Conservation (phyloP, 768 basidiomycete species). For the Austroboletus festivus region DNA sequence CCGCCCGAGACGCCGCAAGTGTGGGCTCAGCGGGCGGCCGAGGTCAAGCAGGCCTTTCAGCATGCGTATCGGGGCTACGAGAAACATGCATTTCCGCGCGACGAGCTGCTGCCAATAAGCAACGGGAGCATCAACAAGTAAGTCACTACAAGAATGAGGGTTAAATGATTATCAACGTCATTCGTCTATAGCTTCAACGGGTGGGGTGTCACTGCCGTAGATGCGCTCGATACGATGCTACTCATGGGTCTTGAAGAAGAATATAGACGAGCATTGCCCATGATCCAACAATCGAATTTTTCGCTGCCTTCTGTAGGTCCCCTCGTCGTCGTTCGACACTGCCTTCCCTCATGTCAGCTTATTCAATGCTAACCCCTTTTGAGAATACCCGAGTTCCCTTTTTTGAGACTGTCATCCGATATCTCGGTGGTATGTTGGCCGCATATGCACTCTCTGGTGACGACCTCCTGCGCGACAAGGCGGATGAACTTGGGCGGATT, state of each 20-base stretch:
- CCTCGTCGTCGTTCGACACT: too few relatives aligned
- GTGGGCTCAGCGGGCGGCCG: slow-evolving; percentile 52
- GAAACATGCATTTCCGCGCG: slow-evolving; percentile 55
- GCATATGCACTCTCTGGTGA: slow-evolving; percentile 76
- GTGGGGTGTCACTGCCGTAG: slow-evolving; percentile 75
- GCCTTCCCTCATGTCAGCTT: background rate
- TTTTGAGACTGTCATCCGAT: slow-evolving; percentile 85
- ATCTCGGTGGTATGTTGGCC: slow-evolving; percentile 82
- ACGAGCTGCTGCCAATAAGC: slow-evolving; percentile 58
- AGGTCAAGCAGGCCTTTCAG: slow-evolving; percentile 58
- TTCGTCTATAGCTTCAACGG: slow-evolving; percentile 60
- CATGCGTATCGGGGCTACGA: slow-evolving; percentile 71
- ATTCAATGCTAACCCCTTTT: background rate
- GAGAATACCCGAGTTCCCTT: slow-evolving; percentile 44
- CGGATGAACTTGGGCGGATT: slow-evolving; percentile 69
- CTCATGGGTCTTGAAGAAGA: slow-evolving; percentile 75
- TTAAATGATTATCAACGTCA: background rate
- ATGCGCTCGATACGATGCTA: slow-evolving; percentile 82
- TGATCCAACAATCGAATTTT: slow-evolving; percentile 49
- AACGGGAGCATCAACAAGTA: slow-evolving; percentile 50
- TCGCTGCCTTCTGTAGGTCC: slow-evolving; percentile 38
- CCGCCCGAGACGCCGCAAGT: slow-evolving; percentile 20
- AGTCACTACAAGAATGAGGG: slow-evolving; percentile 20
- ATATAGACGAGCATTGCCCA: slow-evolving; percentile 57
- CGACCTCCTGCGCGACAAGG: slow-evolving; percentile 58